Evolutionary conservation across 1,284 basidiomycete species (phyloP).

Genomic region (Ceratobasidium papillatum): DNA sequence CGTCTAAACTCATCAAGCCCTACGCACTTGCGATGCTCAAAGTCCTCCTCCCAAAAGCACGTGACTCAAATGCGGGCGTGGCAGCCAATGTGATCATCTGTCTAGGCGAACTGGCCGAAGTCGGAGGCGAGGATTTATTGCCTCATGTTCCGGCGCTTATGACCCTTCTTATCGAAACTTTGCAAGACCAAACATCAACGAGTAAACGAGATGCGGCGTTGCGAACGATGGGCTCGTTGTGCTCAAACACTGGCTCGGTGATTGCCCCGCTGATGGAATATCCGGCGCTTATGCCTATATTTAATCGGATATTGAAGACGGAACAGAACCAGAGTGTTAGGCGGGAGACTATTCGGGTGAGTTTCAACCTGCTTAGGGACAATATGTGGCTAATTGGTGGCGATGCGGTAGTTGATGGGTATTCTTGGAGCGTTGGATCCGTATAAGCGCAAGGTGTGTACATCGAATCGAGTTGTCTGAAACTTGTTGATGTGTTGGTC

Average conservation of each 20-base stretch:
- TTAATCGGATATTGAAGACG: constrained; percentile 87
- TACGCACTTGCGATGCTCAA: constrained; percentile 97
- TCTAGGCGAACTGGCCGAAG: constrained; percentile 91
- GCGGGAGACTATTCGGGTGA: constrained; percentile 84
- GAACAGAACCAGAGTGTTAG: constrained; percentile 82
- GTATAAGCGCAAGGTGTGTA: constrained; percentile 85
- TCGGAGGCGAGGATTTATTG: constrained; percentile 92
- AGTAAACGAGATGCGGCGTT: constrained; percentile 92
- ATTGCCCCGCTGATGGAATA: constrained; percentile 91
- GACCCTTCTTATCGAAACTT: constrained; percentile 86
- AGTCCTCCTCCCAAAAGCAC: constrained; percentile 88
- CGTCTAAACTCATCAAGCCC: constrained; percentile 93
- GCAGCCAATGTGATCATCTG: constrained; percentile 94
- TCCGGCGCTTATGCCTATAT: constrained; percentile 86
- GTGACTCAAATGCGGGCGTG: constrained; percentile 85
- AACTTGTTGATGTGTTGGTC: not conserved
- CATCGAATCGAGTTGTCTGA: not conserved
- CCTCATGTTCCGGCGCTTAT: constrained; percentile 88
- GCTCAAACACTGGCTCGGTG: constrained; percentile 95
- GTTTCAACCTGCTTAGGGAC: not conserved
- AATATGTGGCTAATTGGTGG: not conserved
- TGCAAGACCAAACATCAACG: constrained; percentile 84
- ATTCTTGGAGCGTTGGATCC: constrained; percentile 98
- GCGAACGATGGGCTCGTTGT: constrained; percentile 93
- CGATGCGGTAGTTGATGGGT: constrained; percentile 67